Conservation (phyloP, 1,284 basidiomycete genomes). For the Mycena sp. region DNA sequence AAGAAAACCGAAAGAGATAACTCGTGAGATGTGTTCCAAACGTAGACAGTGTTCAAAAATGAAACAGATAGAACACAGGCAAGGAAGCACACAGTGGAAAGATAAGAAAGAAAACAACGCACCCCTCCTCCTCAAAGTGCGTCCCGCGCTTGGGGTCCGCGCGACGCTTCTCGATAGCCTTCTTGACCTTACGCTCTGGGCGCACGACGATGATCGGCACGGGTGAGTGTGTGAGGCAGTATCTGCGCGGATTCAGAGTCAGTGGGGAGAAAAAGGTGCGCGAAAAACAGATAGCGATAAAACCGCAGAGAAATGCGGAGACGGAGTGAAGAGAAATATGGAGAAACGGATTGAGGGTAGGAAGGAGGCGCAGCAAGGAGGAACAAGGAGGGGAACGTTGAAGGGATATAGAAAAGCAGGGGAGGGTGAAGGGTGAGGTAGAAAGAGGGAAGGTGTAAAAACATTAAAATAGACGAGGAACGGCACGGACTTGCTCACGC, state of each 20-base stretch:
- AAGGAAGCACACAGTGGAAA: not conserved
- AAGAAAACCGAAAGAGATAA: too few species aligned
- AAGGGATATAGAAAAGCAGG: constrained; percentile 11
- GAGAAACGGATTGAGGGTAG: too few species aligned
- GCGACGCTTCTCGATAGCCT: constrained; percentile 82
- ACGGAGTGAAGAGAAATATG: too few species aligned
- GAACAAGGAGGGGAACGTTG: not conserved
- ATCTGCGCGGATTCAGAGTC: too few species aligned
- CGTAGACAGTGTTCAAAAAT: too few species aligned
- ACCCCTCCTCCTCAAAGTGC: constrained; percentile 64
- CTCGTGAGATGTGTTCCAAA: too few species aligned
- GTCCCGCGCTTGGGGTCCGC: constrained; percentile 87
- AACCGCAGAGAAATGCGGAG: too few species aligned
- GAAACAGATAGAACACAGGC: not conserved
- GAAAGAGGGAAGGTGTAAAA: too few species aligned
- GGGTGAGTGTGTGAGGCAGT: constrained; percentile 89
- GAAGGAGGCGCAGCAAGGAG: constrained; percentile 25
- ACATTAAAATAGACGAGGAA: too few species aligned
- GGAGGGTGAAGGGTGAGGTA: too few species aligned
- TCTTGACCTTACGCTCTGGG: constrained; percentile 88
- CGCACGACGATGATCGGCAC: constrained; percentile 94
- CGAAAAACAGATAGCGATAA: too few species aligned
- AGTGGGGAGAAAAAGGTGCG: too few species aligned
- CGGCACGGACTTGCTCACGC: constrained; percentile 65
- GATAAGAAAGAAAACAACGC: not conserved